Base-by-base conservation (phyloP, 1,284 basidiomycete genomes). In the Ustilago sp. region DNA sequence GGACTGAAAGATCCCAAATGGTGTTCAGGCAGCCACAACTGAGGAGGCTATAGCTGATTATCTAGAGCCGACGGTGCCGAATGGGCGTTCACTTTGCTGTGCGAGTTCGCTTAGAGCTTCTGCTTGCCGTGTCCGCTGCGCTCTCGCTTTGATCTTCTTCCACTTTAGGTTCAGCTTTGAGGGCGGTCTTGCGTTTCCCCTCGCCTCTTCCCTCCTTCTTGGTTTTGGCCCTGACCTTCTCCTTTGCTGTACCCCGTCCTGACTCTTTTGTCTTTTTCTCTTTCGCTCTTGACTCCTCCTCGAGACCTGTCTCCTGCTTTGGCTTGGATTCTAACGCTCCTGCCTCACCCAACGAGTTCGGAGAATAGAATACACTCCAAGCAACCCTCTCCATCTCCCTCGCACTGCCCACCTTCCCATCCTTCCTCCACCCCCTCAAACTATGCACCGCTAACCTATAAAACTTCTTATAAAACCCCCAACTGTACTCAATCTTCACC, bases 401-500 rank as follows among this genome's bases (percentile, higher is more conserved):
- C 4, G 64, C 69, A 28, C 47, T 56, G 3, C 4, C n/a, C n/a
- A 45, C 35, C 52, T 38, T 39, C 43, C 35, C 36, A 43, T 17
- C 35, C 51, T 19, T 31, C 3, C 8, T 28, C 31, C 32, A 11
- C 36, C 8, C 3, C 13, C 50, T 34, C 15, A 57, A 5, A 50
- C 12, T 38, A 32, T 39, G n/a, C 1, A 59, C 3, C 6, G 67
- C 67, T 2, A 41, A 8, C 3, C 1, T 31, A 31, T 64, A 68
- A 15, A 76, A 71, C 17, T 34, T 41, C n/a, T 19, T 55, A 19
- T 72, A 76, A 19, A 64, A 71, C 6, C 15, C 5, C 56, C 34
- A 28, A 8, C 55, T 63, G 28, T 76, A 76, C 12, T 66, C 62
- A 1, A 66, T 38, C 47, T 73, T 67, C 1, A 23, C 34, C 0